Conservation (phyloP, 805 yeast genomes). For the Suhomyces vadensis region DNA sequence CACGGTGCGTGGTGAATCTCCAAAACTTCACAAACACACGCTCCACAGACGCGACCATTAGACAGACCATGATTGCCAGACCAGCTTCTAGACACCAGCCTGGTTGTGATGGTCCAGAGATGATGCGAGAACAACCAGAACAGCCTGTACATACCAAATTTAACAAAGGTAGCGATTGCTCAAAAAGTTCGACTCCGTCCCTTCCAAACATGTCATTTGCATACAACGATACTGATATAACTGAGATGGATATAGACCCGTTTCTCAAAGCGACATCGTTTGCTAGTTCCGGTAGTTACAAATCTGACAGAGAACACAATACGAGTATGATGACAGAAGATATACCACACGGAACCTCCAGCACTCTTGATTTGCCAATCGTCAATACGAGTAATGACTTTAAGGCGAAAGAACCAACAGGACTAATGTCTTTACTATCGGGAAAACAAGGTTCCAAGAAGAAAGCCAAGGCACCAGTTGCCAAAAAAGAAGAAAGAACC, state of each 20-base stretch:
- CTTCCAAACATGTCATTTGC: constrained; percentile 3
- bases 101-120: constrained; percentile 1
- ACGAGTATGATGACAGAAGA: too few relatives aligned
- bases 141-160: neutral
- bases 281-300: neutral
- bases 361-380: neutral
- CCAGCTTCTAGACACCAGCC: too few relatives aligned
- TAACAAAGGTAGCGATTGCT: neutral
- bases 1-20: constrained; percentile 1
- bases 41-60: constrained; percentile 2
- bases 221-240: constrained; percentile 10
- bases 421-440: constrained; percentile 16
- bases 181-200: neutral
- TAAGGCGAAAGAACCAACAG: neutral
- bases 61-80: too few relatives aligned
- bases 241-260: constrained; percentile 12
- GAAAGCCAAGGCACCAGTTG: constrained; percentile 8
- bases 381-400: neutral
- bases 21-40: constrained; percentile 1
- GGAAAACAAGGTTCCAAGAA: constrained; percentile 17
- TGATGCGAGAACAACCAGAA: neutral
- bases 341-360: too few relatives aligned
- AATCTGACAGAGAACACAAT: too few relatives aligned
- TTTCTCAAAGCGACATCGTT: constrained; percentile 1
- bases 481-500: neutral